A percentile compares a stretch with the other conserved stretches of the same genome.
These are phyloP conservation scores for Podila horticola DNA, from an alignment of 192 early-diverging fungal species.

Conservation along the genomic window DNA sequence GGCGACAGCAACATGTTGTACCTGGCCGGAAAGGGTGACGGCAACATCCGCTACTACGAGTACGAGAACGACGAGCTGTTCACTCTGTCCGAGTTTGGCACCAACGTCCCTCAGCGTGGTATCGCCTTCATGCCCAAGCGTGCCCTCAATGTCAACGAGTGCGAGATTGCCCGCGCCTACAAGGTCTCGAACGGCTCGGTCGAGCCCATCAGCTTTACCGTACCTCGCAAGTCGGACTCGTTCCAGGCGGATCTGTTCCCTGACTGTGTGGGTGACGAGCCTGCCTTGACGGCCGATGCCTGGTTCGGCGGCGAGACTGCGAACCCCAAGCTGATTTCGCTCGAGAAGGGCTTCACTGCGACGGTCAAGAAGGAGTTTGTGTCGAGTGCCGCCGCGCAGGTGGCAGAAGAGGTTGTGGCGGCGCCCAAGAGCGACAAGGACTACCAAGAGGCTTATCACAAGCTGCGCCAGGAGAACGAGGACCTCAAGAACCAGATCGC, in stretches of 20 bases:
- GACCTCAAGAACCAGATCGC: slow-evolving; percentile 80
- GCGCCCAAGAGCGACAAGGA: slow-evolving; percentile 54
- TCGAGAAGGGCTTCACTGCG: slow-evolving; percentile 77
- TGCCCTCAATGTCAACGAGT: slow-evolving; percentile 83
- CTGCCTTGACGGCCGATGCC: slow-evolving; percentile 90
- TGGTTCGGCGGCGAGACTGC: slow-evolving; percentile 90
- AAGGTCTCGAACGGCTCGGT: slow-evolving; percentile 91
- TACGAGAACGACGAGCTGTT: slow-evolving; percentile 94
- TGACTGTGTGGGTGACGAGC: slow-evolving; percentile 79
- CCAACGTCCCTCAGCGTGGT: slow-evolving; percentile 92
- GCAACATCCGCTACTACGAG: slow-evolving; percentile 96
- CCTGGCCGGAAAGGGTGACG: slow-evolving; percentile 90
- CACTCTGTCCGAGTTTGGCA: slow-evolving; percentile 89
- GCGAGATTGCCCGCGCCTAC: slow-evolving; percentile 93
- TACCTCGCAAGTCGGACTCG: slow-evolving; percentile 95
- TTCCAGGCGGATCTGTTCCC: slow-evolving; percentile 99
- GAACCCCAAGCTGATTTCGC: slow-evolving; percentile 79
- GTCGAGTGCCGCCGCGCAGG: slow-evolving; percentile 69
- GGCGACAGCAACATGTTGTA: slow-evolving; percentile 90
- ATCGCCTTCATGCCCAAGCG: slow-evolving; percentile 95
- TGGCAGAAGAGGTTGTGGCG: slow-evolving; percentile 32
- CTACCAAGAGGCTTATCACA: slow-evolving; percentile 81
- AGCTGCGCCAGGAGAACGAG: slow-evolving; percentile 83
- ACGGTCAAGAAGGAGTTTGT: slow-evolving; percentile 82
- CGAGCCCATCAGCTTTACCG: slow-evolving; percentile 97